A percentile compares a stretch with the other conserved stretches of the same genome.
Conservation (phyloP, 441 rosid genomes). For the Kokia cookei region DNA sequence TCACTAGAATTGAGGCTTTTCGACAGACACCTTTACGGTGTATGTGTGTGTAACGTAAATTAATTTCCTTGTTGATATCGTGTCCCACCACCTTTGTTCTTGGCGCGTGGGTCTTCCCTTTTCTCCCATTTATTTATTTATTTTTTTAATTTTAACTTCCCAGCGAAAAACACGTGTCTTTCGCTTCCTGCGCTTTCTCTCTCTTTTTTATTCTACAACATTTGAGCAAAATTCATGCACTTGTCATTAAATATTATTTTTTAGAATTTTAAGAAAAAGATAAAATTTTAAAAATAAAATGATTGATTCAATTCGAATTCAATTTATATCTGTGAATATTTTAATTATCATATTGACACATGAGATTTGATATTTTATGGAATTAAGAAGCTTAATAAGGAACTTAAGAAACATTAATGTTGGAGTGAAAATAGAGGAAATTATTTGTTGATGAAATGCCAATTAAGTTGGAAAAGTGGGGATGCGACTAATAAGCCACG, state of each 20-base stretch:
- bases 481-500: slow-evolving; percentile 27
- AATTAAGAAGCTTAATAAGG: too few relatives aligned
- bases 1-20: slow-evolving; percentile 28
- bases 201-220: too few relatives aligned
- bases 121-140: not conserved
- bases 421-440: not conserved
- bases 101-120: not conserved
- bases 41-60: slow-evolving; percentile 25
- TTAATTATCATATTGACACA: too few relatives aligned
- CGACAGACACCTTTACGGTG: slow-evolving; percentile 4
- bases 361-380: too few relatives aligned
- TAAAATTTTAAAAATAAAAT: too few relatives aligned
- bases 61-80: not conserved
- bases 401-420: not conserved
- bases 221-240: not conserved
- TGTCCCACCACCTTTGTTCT: not conserved
- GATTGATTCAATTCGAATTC: too few relatives aligned
- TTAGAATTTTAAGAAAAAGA: too few relatives aligned
- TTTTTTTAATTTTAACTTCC: not conserved
- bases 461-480: not conserved
- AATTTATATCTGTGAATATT: too few relatives aligned
- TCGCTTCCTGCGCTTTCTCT: not conserved
- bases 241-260: too few relatives aligned
- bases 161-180: not conserved
- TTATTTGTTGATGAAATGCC: not conserved